Evolutionary conservation across 306 rosid genomes (phyloP).

Genomic region (Sesbania bispinosa): DNA sequence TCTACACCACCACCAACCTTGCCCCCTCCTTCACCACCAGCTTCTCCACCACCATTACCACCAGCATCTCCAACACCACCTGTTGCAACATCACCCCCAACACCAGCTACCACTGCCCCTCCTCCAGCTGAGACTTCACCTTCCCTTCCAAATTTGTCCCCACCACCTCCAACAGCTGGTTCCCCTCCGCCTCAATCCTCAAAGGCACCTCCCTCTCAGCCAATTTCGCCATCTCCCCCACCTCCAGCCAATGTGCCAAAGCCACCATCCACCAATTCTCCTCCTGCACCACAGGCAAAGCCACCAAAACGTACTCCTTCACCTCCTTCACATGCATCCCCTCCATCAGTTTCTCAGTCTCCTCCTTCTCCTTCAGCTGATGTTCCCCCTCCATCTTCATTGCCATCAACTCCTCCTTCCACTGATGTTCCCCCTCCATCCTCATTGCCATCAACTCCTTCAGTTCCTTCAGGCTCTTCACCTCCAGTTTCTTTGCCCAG

Average conservation of each 20-base stretch:
- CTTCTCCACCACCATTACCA: conserved; percentile 40
- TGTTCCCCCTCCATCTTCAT: conserved; percentile 36
- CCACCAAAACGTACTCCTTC: conserved; percentile 56
- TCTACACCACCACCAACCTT: conserved; percentile 18
- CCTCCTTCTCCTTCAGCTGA: conserved; percentile 40
- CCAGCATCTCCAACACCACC: conserved; percentile 41
- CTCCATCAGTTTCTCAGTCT: conserved; percentile 52
- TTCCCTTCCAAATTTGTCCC: conserved; percentile 47
- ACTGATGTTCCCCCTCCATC: conserved; percentile 31
- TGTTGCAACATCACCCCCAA: conserved; percentile 34
- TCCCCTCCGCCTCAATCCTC: conserved; percentile 63
- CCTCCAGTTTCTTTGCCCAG: conserved; percentile 49
- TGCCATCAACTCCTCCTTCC: conserved; percentile 46
- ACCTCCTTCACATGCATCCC: conserved; percentile 39
- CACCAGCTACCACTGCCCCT: conserved; percentile 36
- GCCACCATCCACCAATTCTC: conserved; percentile 48
- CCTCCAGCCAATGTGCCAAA: conserved; percentile 54
- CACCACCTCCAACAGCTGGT: conserved; percentile 36
- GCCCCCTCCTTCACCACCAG: conserved; percentile 38
- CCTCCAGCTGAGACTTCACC: conserved; percentile 49
- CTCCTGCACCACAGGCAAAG: conserved; percentile 42
- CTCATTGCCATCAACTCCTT: conserved; percentile 52
- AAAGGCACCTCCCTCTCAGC: conserved; percentile 42
- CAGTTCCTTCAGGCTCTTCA: conserved; percentile 55
- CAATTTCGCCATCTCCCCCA: conserved; percentile 44